Evolutionary conservation across 1,284 basidiomycete genomes (phyloP).

Genomic region (Volvariella volvacea): DNA sequence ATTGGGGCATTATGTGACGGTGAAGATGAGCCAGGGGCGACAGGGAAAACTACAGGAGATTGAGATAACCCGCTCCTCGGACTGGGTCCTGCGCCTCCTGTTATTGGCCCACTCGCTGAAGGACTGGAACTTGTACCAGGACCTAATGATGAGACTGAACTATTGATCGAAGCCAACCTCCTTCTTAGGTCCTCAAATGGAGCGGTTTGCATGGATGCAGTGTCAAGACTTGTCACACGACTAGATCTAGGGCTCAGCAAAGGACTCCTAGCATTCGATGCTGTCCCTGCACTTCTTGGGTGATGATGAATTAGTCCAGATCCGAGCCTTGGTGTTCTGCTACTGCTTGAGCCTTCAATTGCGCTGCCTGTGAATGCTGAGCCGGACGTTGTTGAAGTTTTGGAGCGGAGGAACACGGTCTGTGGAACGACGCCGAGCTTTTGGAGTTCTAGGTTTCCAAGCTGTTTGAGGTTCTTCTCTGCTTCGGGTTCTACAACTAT

Average conservation of each 20-base stretch:
- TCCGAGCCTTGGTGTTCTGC: constrained; percentile 5
- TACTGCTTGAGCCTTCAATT: no score
- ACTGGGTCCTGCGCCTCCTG: not conserved
- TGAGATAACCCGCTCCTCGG: no score
- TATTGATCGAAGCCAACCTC: constrained; percentile 63
- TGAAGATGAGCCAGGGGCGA: no score
- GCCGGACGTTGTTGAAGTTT: constrained; percentile 19
- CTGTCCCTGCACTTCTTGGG: constrained; percentile 6
- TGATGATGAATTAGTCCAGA: constrained; percentile 25
- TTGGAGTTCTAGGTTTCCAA: constrained; percentile 64
- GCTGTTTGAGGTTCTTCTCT: constrained; percentile 60
- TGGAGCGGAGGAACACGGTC: constrained; percentile 84
- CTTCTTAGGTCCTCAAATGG: constrained; percentile 72
- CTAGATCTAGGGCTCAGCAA: constrained; percentile 3
- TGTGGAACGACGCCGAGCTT: constrained; percentile 90
- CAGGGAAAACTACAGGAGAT: no score
- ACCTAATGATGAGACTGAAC: constrained; percentile 59
- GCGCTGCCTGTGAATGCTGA: constrained; percentile 9
- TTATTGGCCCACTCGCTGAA: constrained; percentile 30
- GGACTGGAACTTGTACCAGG: constrained; percentile 36
- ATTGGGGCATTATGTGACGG: no score
- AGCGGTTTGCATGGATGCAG: constrained; percentile 22
- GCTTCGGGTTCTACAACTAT: constrained; percentile 53
- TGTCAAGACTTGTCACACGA: constrained; percentile 12
- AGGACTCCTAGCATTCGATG: no score